Evolutionary conservation across 768 basidiomycete species (phyloP).

Genomic region (Mycena latifolia): DNA sequence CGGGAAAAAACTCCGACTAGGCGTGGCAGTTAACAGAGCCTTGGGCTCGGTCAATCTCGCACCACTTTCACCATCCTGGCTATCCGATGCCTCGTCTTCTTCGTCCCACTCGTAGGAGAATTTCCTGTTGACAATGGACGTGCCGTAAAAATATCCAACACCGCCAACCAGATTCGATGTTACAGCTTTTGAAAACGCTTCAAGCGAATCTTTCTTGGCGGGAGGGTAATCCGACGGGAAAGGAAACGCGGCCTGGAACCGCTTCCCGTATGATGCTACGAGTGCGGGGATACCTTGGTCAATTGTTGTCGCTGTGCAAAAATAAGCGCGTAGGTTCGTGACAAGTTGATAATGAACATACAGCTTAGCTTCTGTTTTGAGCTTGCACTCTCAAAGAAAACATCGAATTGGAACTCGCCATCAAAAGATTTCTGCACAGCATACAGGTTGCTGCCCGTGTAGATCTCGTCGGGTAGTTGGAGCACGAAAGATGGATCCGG

Average conservation of each 20-base stretch:
- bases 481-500: conserved; percentile 90
- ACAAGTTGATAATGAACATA: conserved; percentile 43
- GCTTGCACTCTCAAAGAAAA: conserved; percentile 87
- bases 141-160: conserved; percentile 95
- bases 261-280: conserved; percentile 67
- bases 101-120: conserved; percentile 96
- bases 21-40: conserved; percentile 90
- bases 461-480: conserved; percentile 80
- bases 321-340: conserved; percentile 10
- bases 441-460: conserved; percentile 82
- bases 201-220: conserved; percentile 62
- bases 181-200: conserved; percentile 86
- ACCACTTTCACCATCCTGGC: conserved; percentile 58
- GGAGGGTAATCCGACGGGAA: conserved; percentile 66
- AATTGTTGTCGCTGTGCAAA: conserved; percentile 66
- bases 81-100: conserved; percentile 54
- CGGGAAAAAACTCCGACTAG: conserved; percentile 97
- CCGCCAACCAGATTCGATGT: conserved; percentile 94
- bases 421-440: conserved; percentile 91
- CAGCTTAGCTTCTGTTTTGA: conserved; percentile 73
- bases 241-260: conserved; percentile 81
- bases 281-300: conserved; percentile 80
- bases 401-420: conserved; percentile 89
- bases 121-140: conserved; percentile 85
- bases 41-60: conserved; percentile 79